Percentiles rank a stretch among this genome's conserved stretches.
Conservation (phyloP, 495 filamentous ascomycete genomes). For the Aspergillus coremiiformis region DNA sequence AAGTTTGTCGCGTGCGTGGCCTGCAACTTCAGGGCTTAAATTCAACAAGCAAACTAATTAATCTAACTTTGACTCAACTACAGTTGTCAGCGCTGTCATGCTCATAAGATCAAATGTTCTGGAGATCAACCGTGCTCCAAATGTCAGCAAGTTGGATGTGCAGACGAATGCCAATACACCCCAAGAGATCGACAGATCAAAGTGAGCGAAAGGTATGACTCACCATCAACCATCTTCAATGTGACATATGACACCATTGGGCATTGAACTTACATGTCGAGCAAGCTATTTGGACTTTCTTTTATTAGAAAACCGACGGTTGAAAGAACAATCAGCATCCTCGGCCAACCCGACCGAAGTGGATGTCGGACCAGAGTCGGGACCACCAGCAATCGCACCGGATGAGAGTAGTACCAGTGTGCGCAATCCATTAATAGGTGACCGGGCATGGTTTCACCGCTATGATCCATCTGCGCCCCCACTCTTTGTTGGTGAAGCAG, state of each 20-base stretch:
- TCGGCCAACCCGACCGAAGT: constrained; percentile 27
- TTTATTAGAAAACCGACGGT: constrained; percentile 30
- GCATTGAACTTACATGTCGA: constrained; percentile 6
- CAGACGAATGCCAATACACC: constrained; percentile 34
- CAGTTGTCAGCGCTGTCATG: constrained; percentile 40
- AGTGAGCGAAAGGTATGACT: constrained; percentile 38
- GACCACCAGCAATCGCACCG: constrained; percentile 18
- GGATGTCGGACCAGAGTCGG: constrained; percentile 13
- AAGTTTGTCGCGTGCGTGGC: constrained; percentile 33
- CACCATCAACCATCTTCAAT: not conserved
- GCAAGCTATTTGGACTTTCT: constrained; percentile 35
- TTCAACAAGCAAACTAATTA: not conserved
- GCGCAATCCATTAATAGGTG: constrained; percentile 36
- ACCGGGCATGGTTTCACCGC: constrained; percentile 39
- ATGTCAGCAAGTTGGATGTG: constrained; percentile 30
- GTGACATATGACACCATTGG: not conserved
- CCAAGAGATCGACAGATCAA: constrained; percentile 37
- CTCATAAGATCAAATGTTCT: constrained; percentile 43
- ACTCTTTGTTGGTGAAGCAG: constrained; percentile 40
- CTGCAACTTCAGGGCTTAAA: not conserved
- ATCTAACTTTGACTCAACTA: not conserved
- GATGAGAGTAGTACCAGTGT: constrained; percentile 29
- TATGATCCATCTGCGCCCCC: constrained; percentile 39
- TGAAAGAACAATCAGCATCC: constrained; percentile 31
- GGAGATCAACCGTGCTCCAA: constrained; percentile 37